Base-by-base conservation (phyloP, 352 stramenopile species). In the Globisporangium emineosum region DNA sequence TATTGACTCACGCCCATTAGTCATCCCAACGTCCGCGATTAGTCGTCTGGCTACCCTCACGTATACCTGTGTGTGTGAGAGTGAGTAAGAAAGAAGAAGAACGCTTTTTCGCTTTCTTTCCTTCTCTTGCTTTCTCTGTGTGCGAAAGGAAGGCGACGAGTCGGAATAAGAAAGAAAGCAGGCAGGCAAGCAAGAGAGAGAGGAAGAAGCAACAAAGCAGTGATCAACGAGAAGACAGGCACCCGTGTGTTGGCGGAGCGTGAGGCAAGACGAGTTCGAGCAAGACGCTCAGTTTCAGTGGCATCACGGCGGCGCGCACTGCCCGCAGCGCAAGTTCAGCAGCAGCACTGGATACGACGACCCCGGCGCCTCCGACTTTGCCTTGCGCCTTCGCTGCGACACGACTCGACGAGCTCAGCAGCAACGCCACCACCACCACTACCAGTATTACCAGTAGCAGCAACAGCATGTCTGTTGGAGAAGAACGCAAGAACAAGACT, bases 381-480 rank as follows among this genome's bases (percentile, higher is more conserved):
- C 19, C 37, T 43, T 43, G 37, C 37, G 37, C 37, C 37, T 43
- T 43, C 17, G 13, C 13, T 7, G 23, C 23, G 25, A 55, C 49
- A 19, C 49, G 7, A 32, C 21, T 19, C 23, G 12, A 27, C 2
- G 7, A 19, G 12, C 49, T 13, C 49, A 55, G 13, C 13, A 54
- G 47, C 23, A 23, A 15, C 49, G 25, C 51, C 56, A 69, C 30
- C 13, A 43, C 53, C 9, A 62, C 40, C 25, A 42, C 30, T 30
- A 57, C 13, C 32, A 25, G 3, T 13, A 47, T 17, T 29, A 59
- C n/a, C 9, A 40, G 42, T 17, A 27, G 15, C 43, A 29, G 29
- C 47, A 59, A 33, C 17, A 67, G 49, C 53, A 78, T 80, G 70
- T 81, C 75, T 29, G 70, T 82, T 43, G 70, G 73, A 25, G 73